phyloP scores from a whole-genome alignment of 1,284 basidiomycete genomes.

The Cryptococcus sp. region DNA sequence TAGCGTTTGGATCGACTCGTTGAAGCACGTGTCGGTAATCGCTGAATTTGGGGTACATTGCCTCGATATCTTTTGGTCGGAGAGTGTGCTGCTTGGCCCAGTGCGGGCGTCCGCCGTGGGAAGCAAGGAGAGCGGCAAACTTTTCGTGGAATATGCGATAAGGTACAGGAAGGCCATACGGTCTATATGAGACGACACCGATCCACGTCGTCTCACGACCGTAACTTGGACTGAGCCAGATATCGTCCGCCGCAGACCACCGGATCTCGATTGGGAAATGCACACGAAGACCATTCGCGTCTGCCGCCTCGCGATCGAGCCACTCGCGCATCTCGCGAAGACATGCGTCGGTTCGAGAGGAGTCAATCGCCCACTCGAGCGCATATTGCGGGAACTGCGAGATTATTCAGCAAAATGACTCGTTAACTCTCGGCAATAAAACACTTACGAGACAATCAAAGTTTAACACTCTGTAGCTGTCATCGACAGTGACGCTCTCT shows the following conservation, averaged over 20 bases:
- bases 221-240: conserved; percentile 88
- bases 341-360: conserved; percentile 59
- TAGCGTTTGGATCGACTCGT: conserved; percentile 73
- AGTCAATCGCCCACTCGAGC: conserved; percentile 84
- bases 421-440: no score
- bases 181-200: conserved; percentile 94
- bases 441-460: conserved; percentile 60
- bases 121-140: conserved; percentile 74
- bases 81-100: conserved; percentile 94
- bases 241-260: conserved; percentile 83
- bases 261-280: conserved; percentile 95
- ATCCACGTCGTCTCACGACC: conserved; percentile 86
- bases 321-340: conserved; percentile 74
- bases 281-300: conserved; percentile 72
- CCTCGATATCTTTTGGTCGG: conserved; percentile 65
- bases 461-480: conserved; percentile 77
- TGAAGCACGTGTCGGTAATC: conserved; percentile 73
- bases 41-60: conserved; percentile 78
- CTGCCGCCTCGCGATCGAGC: conserved; percentile 67
- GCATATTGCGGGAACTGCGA: conserved; percentile 80
- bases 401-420: neutral
- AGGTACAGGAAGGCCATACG: conserved; percentile 84
- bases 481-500: conserved; percentile 60
- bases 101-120: conserved; percentile 83
- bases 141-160: conserved; percentile 77